phyloP scores from a whole-genome alignment of 768 basidiomycete genomes.

The Boletus rufocinnamomeus region DNA sequence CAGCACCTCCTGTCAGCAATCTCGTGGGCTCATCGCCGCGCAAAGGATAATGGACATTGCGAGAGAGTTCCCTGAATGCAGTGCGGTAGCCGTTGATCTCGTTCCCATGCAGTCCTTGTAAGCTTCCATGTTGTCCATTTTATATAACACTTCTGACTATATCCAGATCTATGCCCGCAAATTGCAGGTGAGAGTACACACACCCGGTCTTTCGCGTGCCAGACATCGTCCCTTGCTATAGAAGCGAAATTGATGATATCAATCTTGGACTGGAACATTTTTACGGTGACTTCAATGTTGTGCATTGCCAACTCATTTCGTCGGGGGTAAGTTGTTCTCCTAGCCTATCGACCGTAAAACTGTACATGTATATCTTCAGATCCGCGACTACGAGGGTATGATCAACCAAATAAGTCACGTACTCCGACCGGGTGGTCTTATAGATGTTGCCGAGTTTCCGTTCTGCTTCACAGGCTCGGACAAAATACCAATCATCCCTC shows the following conservation, averaged over 20 bases:
- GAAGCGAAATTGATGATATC: constrained; percentile 83
- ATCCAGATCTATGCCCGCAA: constrained; percentile 63
- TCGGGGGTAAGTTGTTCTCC: constrained; percentile 61
- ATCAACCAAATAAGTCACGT: constrained; percentile 68
- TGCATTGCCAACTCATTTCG: constrained; percentile 69
- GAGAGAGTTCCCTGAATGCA: constrained; percentile 67
- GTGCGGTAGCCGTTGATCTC: constrained; percentile 73
- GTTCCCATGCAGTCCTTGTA: constrained; percentile 77
- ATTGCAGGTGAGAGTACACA: constrained; percentile 55
- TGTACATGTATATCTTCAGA: constrained; percentile 41
- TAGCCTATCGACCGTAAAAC: constrained; percentile 16
- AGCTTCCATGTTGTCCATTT: constrained; percentile 30
- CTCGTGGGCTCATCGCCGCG: constrained; percentile 11
- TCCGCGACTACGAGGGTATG: constrained; percentile 63
- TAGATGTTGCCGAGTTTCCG: constrained; percentile 69
- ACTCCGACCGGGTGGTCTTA: constrained; percentile 68
- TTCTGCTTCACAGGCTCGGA: constrained; percentile 61
- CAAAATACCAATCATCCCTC: constrained; percentile 44
- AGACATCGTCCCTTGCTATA: constrained; percentile 30
- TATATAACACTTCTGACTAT: constrained; percentile 22
- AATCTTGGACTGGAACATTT: constrained; percentile 84
- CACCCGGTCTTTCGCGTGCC: constrained; percentile 1
- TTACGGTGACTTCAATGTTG: constrained; percentile 75
- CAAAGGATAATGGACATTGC: constrained; percentile 76
- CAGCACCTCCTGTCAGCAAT: neutral